These are phyloP conservation scores for Trypanosoma cruzi DNA, from an alignment of 208 protist genomes.

Conservation along the genomic window DNA sequence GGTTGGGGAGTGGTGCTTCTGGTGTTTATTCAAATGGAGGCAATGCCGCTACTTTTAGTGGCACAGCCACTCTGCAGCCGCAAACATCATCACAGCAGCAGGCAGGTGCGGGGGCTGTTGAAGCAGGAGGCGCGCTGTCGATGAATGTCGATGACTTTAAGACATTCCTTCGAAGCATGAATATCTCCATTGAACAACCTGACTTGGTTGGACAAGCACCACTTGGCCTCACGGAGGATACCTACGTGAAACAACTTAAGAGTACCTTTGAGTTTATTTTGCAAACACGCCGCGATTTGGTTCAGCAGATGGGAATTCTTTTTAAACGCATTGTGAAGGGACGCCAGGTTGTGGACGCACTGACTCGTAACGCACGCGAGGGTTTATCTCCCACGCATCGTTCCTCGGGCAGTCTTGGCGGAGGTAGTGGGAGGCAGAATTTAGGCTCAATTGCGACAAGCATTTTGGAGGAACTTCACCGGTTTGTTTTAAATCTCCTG, in stretches of 20 bases:
- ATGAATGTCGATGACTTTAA: neutral
- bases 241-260: constrained; percentile 64
- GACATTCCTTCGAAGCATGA: constrained; percentile 1
- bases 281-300: constrained; percentile 62
- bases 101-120: neutral
- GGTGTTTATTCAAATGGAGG: neutral
- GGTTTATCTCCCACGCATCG: neutral
- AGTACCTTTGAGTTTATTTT: constrained; percentile 86
- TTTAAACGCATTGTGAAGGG: constrained; percentile 56
- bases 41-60: neutral
- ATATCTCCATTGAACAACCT: neutral
- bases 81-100: neutral
- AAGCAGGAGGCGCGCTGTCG: neutral
- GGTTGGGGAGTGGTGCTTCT: neutral
- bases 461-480: constrained; percentile 68
- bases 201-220: constrained; percentile 14
- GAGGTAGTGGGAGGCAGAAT: constrained; percentile 9
- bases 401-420: constrained; percentile 7
- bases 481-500: constrained; percentile 50
- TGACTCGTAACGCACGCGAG: constrained; percentile 36
- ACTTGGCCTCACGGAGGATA: constrained; percentile 26
- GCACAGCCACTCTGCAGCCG: neutral
- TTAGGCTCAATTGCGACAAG: constrained; percentile 44
- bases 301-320: constrained; percentile 66
- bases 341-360: constrained; percentile 65